Conservation (phyloP, 1,284 basidiomycete species). For the Schizophyllum commune region DNA sequence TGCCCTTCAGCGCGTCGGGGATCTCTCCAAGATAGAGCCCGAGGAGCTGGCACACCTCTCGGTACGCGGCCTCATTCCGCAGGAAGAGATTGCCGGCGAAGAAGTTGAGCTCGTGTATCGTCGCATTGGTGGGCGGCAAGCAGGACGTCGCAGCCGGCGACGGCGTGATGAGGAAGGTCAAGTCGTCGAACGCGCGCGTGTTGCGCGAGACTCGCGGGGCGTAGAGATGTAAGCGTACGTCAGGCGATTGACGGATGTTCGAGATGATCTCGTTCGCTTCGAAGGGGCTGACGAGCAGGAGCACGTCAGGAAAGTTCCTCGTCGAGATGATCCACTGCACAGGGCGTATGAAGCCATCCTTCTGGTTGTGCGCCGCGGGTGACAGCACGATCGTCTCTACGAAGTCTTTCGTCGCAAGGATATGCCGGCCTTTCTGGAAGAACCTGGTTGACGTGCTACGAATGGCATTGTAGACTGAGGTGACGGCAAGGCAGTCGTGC, state of each 20-base stretch:
- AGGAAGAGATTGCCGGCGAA: slow-evolving; percentile 10
- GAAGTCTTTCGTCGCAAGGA: slow-evolving; percentile 6
- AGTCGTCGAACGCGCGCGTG: slow-evolving; percentile 1
- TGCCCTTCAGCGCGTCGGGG: neutral
- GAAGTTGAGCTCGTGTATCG: slow-evolving; percentile 9
- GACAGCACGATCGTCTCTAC: slow-evolving; percentile 2
- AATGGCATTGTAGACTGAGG: neutral
- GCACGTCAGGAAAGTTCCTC: neutral
- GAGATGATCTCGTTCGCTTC: slow-evolving; percentile 8
- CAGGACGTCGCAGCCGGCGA: neutral
- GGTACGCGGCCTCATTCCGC: slow-evolving; percentile 3
- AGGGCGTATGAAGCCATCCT: slow-evolving; percentile 6
- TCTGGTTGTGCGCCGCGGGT: neutral
- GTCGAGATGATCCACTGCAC: slow-evolving; percentile 9
- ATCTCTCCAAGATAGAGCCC: slow-evolving; percentile 5
- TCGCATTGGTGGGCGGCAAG: neutral
- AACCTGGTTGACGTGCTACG: neutral
- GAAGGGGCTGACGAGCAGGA: slow-evolving; percentile 9
- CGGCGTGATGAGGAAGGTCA: neutral
- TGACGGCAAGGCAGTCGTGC: neutral
- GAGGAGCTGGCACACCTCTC: slow-evolving; percentile 7
- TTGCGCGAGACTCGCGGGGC: slow-evolving; percentile 5
- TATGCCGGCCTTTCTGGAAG: neutral
- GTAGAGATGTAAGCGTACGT: slow-evolving; percentile 5
- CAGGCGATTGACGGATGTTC: slow-evolving; percentile 1